Percentiles rank a stretch among this genome's conserved stretches.
These are phyloP conservation scores for Anthracocystis panici-leucophaei DNA, from an alignment of 1,284 basidiomycete species.

Conservation along the genomic window DNA sequence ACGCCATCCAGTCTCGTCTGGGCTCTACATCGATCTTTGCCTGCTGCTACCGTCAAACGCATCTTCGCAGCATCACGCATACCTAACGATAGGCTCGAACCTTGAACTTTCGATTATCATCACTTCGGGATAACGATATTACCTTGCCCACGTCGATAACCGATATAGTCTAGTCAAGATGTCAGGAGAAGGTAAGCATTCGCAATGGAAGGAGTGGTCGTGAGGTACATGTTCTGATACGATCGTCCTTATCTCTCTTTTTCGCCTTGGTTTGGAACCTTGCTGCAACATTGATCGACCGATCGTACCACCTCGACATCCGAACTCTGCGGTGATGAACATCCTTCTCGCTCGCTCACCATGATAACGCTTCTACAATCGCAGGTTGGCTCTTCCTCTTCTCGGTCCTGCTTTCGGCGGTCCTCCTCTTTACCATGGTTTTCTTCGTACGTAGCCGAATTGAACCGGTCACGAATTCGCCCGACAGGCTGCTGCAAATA, in stretches of 20 bases:
- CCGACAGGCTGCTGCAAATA: background rate
- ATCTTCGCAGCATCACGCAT: too few relatives aligned
- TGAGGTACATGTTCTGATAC: background rate
- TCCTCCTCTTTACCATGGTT: conserved; percentile 69
- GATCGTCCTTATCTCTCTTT: background rate
- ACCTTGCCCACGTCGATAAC: conserved; percentile 14
- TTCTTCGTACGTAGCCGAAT: conserved; percentile 62
- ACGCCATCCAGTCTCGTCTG: background rate
- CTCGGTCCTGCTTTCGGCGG: conserved; percentile 66
- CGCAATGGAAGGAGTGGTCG: too few relatives aligned
- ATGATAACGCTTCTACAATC: background rate
- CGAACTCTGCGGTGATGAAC: background rate
- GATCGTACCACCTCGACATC: background rate
- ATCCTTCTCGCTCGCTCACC: background rate
- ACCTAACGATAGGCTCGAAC: background rate
- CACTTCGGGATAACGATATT: background rate
- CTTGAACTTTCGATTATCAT: background rate
- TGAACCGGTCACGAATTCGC: background rate
- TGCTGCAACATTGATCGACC: background rate
- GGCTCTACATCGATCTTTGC: background rate
- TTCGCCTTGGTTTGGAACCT: too few relatives aligned
- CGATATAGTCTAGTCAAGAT: conserved; percentile 22
- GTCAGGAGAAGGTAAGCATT: conserved; percentile 53
- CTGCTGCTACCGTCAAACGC: background rate
- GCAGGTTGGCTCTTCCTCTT: conserved; percentile 68